Percentiles rank a stretch among this genome's conserved stretches.
These are phyloP conservation scores for Chytriomyces confervae DNA, from an alignment of 192 early-diverging fungal genomes.

Conservation along the genomic window DNA sequence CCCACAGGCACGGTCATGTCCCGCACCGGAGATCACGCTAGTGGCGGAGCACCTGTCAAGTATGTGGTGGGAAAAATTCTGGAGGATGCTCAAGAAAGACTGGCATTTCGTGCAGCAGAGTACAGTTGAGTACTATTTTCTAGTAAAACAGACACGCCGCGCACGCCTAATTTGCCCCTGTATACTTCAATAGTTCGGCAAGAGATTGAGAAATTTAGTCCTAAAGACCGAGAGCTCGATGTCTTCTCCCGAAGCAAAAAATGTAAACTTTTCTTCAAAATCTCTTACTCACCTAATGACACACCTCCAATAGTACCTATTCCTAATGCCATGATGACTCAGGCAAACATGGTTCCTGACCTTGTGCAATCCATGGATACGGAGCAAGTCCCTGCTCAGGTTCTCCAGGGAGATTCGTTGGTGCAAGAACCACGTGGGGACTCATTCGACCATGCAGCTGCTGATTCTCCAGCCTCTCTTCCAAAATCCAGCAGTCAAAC, in stretches of 20 bases:
- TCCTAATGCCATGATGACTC: constrained; percentile 27
- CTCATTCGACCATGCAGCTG: neutral
- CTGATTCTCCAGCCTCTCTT: neutral
- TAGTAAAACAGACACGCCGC: too few relatives aligned
- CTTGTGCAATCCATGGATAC: constrained; percentile 14
- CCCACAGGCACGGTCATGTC: neutral
- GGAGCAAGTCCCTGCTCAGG: neutral
- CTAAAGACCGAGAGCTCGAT: constrained; percentile 71
- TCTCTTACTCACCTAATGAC: neutral
- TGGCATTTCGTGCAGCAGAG: constrained; percentile 78
- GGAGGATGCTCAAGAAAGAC: constrained; percentile 85
- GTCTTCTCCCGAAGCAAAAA: constrained; percentile 52
- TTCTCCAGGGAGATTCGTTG: neutral
- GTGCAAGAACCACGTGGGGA: constrained; percentile 4
- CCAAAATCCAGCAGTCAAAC: neutral
- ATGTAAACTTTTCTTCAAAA: constrained; percentile 13
- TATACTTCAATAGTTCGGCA: constrained; percentile 64
- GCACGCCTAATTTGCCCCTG: constrained; percentile 46
- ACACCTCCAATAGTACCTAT: constrained; percentile 21
- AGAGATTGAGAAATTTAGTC: constrained; percentile 78
- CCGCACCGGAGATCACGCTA: constrained; percentile 4
- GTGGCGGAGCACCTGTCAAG: constrained; percentile 46
- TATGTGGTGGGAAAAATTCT: constrained; percentile 80
- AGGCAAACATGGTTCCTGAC: constrained; percentile 39
- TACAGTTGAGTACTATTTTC: constrained; percentile 18